These are phyloP conservation scores for Talaromyces islandicus DNA, from an alignment of 2,329 filamentous ascomycete species.

Conservation along the genomic window DNA sequence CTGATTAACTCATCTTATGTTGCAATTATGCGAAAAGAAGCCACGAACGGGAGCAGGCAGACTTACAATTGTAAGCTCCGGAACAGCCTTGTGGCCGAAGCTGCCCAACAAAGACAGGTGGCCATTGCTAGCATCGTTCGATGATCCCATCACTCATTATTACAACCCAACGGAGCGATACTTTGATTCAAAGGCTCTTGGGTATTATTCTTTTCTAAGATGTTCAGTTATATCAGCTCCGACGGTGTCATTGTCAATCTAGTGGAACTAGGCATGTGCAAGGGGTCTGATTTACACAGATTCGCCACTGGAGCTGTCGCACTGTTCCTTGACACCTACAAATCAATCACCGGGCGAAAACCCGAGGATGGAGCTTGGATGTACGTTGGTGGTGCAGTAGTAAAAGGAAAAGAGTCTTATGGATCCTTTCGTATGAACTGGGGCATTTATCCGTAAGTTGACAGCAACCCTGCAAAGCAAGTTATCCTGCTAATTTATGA, in stretches of 20 bases:
- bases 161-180: background rate
- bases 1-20: constrained; percentile 9
- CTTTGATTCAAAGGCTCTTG: constrained; percentile 1
- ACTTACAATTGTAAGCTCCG: constrained; percentile 17
- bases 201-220: constrained; percentile 31
- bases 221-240: constrained; percentile 31
- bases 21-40: constrained; percentile 14
- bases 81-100: constrained; percentile 14
- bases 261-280: constrained; percentile 41
- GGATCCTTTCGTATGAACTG: constrained; percentile 5
- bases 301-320: constrained; percentile 6
- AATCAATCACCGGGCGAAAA: background rate
- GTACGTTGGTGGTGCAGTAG: background rate
- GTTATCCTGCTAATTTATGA: background rate
- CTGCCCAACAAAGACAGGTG: constrained; percentile 9
- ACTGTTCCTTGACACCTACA: background rate
- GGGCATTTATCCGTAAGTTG: constrained; percentile 3
- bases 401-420: constrained; percentile 5
- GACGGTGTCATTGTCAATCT: constrained; percentile 43
- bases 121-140: constrained; percentile 23
- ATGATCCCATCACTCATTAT: background rate
- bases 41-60: constrained; percentile 8
- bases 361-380: constrained; percentile 3
- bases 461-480: background rate
- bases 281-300: constrained; percentile 41